Conservation (phyloP, 768 basidiomycete species). For the Leccinum barrowsii region DNA sequence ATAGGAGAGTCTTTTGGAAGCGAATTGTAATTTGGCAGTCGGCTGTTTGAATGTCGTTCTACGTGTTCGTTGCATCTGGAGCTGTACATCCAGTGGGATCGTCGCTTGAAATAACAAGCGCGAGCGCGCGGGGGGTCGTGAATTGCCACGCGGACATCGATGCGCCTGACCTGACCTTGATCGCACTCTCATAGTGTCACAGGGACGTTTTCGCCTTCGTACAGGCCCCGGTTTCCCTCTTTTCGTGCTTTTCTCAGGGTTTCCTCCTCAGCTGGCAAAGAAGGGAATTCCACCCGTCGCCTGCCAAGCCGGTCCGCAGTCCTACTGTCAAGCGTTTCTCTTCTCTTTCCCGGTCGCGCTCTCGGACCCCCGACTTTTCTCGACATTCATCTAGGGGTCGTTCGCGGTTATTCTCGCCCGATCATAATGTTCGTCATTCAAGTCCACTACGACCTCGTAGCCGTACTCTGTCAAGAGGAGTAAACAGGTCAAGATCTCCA, state of each 20-base stretch:
- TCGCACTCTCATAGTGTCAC: too few species aligned
- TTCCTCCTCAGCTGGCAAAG: constrained; percentile 56
- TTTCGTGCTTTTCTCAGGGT: constrained; percentile 6
- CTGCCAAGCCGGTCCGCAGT: constrained; percentile 37
- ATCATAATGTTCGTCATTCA: constrained; percentile 50
- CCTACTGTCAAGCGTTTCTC: constrained; percentile 37
- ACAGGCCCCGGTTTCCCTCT: not conserved
- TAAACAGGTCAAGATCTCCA: constrained; percentile 38
- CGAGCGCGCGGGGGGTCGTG: too few species aligned
- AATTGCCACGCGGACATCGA: too few species aligned
- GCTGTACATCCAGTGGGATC: too few species aligned
- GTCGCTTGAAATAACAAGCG: too few species aligned
- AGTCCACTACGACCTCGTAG: constrained; percentile 47
- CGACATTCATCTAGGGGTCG: constrained; percentile 61
- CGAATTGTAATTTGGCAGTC: too few species aligned
- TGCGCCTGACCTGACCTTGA: too few species aligned
- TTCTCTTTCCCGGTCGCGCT: constrained; percentile 50
- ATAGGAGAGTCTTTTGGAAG: too few species aligned
- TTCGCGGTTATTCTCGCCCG: constrained; percentile 59
- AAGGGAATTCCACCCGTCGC: constrained; percentile 45
- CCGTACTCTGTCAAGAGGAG: constrained; percentile 48
- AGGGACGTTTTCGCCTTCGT: too few species aligned
- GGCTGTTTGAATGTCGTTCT: too few species aligned
- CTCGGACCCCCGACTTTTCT: constrained; percentile 59
- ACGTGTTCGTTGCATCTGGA: too few species aligned